Evolutionary conservation across 371 early-diverging fungal species (phyloP).

Genomic region (Mortierella sp.): DNA sequence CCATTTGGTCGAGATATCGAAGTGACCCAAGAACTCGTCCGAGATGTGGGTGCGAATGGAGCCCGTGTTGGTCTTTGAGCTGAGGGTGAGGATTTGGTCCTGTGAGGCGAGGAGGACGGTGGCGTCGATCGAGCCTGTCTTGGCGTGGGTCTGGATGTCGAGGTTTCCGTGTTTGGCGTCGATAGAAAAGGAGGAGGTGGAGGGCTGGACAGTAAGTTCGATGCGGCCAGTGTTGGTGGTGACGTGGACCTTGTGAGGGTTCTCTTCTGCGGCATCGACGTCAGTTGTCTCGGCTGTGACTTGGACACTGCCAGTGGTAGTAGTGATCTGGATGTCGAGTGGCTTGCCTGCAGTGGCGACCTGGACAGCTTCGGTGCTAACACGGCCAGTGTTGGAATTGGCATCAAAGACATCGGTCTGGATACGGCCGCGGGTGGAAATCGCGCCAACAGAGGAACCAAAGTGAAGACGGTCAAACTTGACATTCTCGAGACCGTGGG

Average conservation of each 20-base stretch:
- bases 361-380: constrained; percentile 20
- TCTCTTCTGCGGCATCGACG: background rate
- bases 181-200: background rate
- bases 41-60: constrained; percentile 17
- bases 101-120: constrained; percentile 10
- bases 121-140: constrained; percentile 20
- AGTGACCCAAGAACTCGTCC: constrained; percentile 38
- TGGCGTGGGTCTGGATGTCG: constrained; percentile 5
- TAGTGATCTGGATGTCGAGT: constrained; percentile 14
- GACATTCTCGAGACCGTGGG: constrained; percentile 10
- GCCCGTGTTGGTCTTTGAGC: constrained; percentile 13
- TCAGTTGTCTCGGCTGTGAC: constrained; percentile 20
- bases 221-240: constrained; percentile 20
- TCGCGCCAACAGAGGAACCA: constrained; percentile 11
- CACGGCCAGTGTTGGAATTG: constrained; percentile 14
- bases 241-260: constrained; percentile 16
- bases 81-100: constrained; percentile 22
- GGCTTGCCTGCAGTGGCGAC: constrained; percentile 15
- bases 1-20: constrained; percentile 15
- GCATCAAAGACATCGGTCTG: constrained; percentile 16
- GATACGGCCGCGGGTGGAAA: constrained; percentile 1
- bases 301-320: constrained; percentile 2
- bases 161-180: constrained; percentile 27
- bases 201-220: constrained; percentile 13
- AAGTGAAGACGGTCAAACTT: constrained; percentile 26